A percentile compares a stretch with the other conserved stretches of the same genome.
phyloP scores from a whole-genome alignment of 2,329 filamentous ascomycete species.

The Neocatenulostroma microsporum region DNA sequence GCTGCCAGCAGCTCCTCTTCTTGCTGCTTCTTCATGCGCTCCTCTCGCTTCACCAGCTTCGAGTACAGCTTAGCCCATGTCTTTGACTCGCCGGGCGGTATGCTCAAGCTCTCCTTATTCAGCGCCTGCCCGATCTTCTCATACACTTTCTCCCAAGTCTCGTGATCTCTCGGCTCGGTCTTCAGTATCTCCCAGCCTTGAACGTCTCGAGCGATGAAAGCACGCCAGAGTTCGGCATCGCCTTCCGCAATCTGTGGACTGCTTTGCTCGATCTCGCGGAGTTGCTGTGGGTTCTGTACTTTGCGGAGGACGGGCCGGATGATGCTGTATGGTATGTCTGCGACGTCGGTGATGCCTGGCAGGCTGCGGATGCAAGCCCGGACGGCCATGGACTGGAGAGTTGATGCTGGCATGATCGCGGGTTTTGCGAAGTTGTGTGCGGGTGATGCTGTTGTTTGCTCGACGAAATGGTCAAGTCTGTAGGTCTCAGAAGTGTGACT shows the following conservation, averaged over 20 bases:
- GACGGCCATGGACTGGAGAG: slow-evolving; percentile 34
- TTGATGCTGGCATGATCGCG: slow-evolving; percentile 23
- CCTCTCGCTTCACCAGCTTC: slow-evolving; percentile 36
- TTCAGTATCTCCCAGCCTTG: slow-evolving; percentile 57
- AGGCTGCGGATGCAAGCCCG: slow-evolving; percentile 36
- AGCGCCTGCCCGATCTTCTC: slow-evolving; percentile 57
- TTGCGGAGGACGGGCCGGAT: slow-evolving; percentile 61
- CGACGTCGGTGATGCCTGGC: slow-evolving; percentile 56
- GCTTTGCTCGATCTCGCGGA: slow-evolving; percentile 62
- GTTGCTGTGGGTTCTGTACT: slow-evolving; percentile 64
- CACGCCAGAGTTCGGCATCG: slow-evolving; percentile 66
- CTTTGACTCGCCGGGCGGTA: slow-evolving; percentile 40
- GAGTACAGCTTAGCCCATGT: slow-evolving; percentile 74
- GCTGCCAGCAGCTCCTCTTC: slow-evolving; percentile 37
- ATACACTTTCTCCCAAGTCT: too few species aligned
- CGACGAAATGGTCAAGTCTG: too few species aligned
- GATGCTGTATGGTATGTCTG: slow-evolving; percentile 59
- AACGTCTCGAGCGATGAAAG: slow-evolving; percentile 72
- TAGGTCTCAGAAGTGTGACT: too few species aligned
- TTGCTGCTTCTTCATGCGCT: slow-evolving; percentile 26
- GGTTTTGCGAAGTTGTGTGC: neutral
- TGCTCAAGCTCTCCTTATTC: too few species aligned
- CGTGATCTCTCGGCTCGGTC: too few species aligned
- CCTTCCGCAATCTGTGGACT: slow-evolving; percentile 68
- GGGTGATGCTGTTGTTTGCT: too few species aligned